Percentiles rank a stretch among this genome's conserved stretches.
Conservation (phyloP, 1,139 yeast genomes). For the Yamadazyma sp. region DNA sequence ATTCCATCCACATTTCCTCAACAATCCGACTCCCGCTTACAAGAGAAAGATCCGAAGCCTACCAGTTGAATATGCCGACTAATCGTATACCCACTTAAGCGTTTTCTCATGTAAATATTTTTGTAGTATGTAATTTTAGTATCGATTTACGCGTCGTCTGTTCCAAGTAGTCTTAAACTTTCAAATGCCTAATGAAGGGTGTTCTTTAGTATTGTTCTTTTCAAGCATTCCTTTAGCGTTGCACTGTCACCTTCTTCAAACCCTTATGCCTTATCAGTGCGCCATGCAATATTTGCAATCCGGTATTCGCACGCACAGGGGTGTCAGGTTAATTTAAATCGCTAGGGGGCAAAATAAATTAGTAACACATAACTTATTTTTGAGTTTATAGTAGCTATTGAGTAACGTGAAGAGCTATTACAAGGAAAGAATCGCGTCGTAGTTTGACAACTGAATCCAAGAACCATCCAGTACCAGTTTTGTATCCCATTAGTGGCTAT, state of each 20-base stretch:
- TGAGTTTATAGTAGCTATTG: background rate
- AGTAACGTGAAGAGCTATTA: background rate
- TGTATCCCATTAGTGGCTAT: no score
- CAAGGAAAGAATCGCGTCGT: no score
- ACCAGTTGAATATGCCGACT: no score
- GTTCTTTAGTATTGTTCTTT: background rate
- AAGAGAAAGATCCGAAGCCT: no score
- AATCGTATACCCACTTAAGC: no score
- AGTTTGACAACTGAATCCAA: no score
- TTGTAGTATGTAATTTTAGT: background rate
- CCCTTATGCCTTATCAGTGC: background rate
- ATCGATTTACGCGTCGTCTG: background rate
- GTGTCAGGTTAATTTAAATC: slow-evolving; percentile 2
- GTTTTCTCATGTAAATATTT: no score
- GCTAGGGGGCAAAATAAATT: slow-evolving; percentile 5
- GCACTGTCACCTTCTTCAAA: background rate
- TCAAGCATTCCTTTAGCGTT: background rate
- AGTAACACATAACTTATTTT: slow-evolving; percentile 1
- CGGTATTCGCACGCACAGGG: slow-evolving; percentile 1
- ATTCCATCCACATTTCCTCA: no score
- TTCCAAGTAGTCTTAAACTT: no score
- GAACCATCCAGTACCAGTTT: no score
- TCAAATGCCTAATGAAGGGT: no score
- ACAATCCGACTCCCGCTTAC: no score
- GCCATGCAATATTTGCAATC: slow-evolving; percentile 1